Conservation (phyloP, 345 rosid species). For the Syzygium jambos region DNA sequence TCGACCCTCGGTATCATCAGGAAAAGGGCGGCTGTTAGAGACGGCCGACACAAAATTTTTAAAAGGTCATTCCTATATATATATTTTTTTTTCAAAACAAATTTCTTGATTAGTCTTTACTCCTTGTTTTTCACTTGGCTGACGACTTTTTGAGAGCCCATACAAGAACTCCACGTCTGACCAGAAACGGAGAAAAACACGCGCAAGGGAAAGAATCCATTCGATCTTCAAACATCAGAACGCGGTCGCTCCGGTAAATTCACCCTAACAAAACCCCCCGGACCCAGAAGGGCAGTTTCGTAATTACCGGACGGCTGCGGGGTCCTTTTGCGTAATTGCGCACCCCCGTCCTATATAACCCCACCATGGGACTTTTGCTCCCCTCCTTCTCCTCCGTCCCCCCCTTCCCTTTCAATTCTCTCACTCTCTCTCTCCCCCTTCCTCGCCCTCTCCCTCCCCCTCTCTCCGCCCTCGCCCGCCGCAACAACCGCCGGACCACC, state of each 20-base stretch:
- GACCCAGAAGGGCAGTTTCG: neutral
- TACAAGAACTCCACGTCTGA: neutral
- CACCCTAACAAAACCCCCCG: no score
- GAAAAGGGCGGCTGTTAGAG: neutral
- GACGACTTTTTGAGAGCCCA: neutral
- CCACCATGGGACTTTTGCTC: neutral
- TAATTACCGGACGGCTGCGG: neutral
- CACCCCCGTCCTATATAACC: neutral
- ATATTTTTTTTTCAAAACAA: neutral
- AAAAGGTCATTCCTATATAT: no score
- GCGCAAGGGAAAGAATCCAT: neutral
- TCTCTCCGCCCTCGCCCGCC: neutral
- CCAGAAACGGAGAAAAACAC: neutral
- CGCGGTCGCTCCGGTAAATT: neutral
- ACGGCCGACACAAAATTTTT: neutral
- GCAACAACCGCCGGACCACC: neutral
- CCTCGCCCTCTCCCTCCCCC: neutral
- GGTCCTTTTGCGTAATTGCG: neutral
- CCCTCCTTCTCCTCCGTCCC: neutral
- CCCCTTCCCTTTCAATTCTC: neutral
- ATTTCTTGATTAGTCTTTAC: neutral
- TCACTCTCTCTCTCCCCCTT: neutral
- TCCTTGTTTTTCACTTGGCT: neutral
- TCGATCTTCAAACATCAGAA: neutral
- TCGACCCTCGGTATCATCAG: neutral